Conservation (phyloP, 1,284 basidiomycete species). For the Pascua guehoae region DNA sequence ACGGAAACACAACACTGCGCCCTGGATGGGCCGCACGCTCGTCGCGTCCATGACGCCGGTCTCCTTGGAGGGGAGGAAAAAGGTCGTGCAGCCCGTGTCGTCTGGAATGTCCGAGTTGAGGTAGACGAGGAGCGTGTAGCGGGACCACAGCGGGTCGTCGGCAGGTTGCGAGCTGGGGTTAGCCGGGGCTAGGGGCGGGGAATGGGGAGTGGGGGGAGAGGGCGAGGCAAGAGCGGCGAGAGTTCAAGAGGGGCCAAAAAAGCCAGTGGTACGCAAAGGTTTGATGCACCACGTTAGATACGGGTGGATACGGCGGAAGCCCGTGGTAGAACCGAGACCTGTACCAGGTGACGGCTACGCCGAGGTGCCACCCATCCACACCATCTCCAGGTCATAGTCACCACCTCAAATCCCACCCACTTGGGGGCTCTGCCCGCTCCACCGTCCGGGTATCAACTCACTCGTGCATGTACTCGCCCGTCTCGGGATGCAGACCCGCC, state of each 20-base stretch:
- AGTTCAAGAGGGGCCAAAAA: too few relatives aligned
- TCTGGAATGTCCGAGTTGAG: slow-evolving; percentile 53
- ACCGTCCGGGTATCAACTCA: slow-evolving; percentile 39
- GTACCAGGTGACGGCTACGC: too few relatives aligned
- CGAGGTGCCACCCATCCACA: too few relatives aligned
- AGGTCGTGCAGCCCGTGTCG: slow-evolving; percentile 56
- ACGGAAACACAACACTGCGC: slow-evolving; percentile 57
- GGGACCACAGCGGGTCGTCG: slow-evolving; percentile 50
- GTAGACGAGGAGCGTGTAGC: slow-evolving; percentile 58
- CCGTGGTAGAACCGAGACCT: too few relatives aligned
- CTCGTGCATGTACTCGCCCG: slow-evolving; percentile 57
- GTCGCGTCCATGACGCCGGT: slow-evolving; percentile 54
- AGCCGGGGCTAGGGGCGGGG: not conserved
- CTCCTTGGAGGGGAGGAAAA: slow-evolving; percentile 54
- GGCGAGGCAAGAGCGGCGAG: too few relatives aligned
- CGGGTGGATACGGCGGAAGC: too few relatives aligned
- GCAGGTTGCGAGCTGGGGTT: slow-evolving; percentile 36
- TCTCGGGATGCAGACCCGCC: slow-evolving; percentile 51
- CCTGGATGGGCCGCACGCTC: slow-evolving; percentile 54
- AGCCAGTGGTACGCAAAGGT: too few relatives aligned
- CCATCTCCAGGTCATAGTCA: too few relatives aligned
- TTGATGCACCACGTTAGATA: too few relatives aligned
- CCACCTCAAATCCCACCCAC: too few relatives aligned
- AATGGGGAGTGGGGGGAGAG: too few relatives aligned
- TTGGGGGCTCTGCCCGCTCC: not conserved